Base-by-base conservation (phyloP, 495 filamentous ascomycete genomes). In the Aspergillus kassunensis region DNA sequence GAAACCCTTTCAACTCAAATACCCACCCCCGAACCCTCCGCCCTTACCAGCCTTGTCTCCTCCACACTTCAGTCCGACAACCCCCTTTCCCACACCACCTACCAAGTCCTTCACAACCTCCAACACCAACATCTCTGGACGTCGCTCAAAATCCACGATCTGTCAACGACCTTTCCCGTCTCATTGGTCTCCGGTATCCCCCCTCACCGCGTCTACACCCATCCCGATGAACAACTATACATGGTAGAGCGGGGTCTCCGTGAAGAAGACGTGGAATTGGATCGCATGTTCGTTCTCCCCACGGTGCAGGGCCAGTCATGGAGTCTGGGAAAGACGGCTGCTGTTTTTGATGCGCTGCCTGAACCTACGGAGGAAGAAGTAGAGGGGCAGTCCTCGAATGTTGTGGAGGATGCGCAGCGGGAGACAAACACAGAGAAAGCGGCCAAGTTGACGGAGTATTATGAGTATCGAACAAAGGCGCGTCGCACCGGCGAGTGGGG, bases 171-270 rank as follows among this genome's bases (percentile, higher is more conserved):
- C 40, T 29, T 18, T 4, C 75, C 78, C 6, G 73, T 84, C 30
- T 85, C 82, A 2, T 66, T 98, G 54, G 76, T 98, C 42, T 89
- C 89, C 5, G 93, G 93, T 5, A 75, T 96, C n/a, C 91, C 93
- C 7, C 90, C 93, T 6, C 80, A 86, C 43, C 81, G 83, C 6
- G 78, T 95, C 19, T 97, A 98, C 71, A 79, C 88, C 46, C 91
- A 98, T 66, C 93, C 93, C 6, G 93, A 97, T 66, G 89, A 95
- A 68, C 90, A 95, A 69, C 79, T 91, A 35, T 85, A 82, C 55
- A 79, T 89, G 65, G 70, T 95, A 48, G 83, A 88, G 66, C 64
- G 56, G 12, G 73, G 72, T 19, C 60, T 75, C 11, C 65, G 64
- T 42, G 75, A 77, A 16, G 65, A 74, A 46, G 73, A 79, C 41